Base-by-base conservation (phyloP, 192 early-diverging fungal species). In the Coemansia asiatica region DNA sequence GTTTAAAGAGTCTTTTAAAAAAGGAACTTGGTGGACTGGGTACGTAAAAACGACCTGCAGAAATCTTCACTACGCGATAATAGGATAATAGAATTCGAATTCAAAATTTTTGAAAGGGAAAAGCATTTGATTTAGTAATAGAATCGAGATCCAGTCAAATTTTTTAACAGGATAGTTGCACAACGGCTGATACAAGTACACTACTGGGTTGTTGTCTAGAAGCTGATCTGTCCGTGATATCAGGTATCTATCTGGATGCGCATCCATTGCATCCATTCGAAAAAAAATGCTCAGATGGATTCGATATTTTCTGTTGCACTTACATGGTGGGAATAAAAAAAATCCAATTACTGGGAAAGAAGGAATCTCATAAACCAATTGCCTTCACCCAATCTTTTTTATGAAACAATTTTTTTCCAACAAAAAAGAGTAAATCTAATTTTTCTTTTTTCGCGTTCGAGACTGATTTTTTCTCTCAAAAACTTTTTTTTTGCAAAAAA, bases 11-110 rank as follows among this genome's bases (percentile, higher is more conserved):
- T 44, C 31, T 56, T 26, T 28, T 60, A 51, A 63, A 47, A 56
- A 54, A 16, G 61, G 40, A 12, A 12, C 40, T 5, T 8, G 40
- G 6, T 44, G 40, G 10, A 44, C 33, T 33, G 49, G 54, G 63
- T 50, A 56, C 64, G 69, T 69, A 18, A 63, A 75, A 81, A 81
- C 72, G 78, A 69, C 78, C 69, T 74, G 67, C 79, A 75, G 79
- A 81, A 75, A 81, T 81, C 79, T 66, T 81, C 73, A 69, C 79
- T 81, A 81, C n/a, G 19, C n/a, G 1, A 33, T 12, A 48, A 48
- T 4, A 48, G 4, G 47, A 48, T 6, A 54, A 23, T 3, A 19
- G 58, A 60, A 60, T 57, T 18, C 27, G 58, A 60, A 60, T 57
- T 18, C 27, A n/a, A n/a, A n/a, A n/a, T n/a, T n/a, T n/a, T 33